Percentiles rank a stretch among this genome's conserved stretches.
Evolutionary conservation across 208 protist genomes (phyloP).

Genomic region (Crithidia fasciculata): DNA sequence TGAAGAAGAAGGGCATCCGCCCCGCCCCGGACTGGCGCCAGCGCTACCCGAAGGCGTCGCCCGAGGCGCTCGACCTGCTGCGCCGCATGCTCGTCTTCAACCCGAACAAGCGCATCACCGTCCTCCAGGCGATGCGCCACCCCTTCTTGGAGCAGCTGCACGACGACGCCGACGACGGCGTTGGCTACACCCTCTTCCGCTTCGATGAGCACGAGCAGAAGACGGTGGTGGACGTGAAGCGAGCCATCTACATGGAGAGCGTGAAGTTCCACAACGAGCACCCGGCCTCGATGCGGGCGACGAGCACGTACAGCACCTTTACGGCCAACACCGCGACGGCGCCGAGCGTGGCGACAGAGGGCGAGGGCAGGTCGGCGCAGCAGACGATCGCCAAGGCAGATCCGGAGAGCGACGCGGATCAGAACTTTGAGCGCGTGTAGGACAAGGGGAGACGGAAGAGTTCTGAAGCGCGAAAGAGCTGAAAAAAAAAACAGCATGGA

Average conservation of each 20-base stretch:
- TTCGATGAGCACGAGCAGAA: constrained; percentile 85
- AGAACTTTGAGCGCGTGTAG: constrained; percentile 49
- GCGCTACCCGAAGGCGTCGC: constrained; percentile 81
- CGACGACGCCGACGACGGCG: constrained; percentile 79
- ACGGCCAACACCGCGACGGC: constrained; percentile 23
- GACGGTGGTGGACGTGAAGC: constrained; percentile 83
- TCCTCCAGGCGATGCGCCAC: constrained; percentile 90
- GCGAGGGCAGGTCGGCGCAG: constrained; percentile 76
- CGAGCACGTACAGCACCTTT: constrained; percentile 28
- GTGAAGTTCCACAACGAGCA: constrained; percentile 73
- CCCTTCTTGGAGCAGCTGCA: constrained; percentile 87
- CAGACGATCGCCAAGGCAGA: constrained; percentile 77
- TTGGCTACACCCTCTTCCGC: constrained; percentile 61
- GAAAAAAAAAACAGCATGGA: neutral
- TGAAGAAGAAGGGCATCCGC: constrained; percentile 74
- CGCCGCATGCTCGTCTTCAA: constrained; percentile 93
- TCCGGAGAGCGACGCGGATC: constrained; percentile 36
- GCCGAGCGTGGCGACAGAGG: constrained; percentile 62
- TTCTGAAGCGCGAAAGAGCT: neutral
- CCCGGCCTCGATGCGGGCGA: constrained; percentile 29
- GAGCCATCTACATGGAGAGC: constrained; percentile 85
- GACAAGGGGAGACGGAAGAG: neutral
- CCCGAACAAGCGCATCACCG: constrained; percentile 91
- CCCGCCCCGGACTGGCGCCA: constrained; percentile 61
- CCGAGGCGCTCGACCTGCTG: constrained; percentile 89